Evolutionary conservation across 2,329 filamentous ascomycete genomes (phyloP).

Genomic region (Ophiostoma sp.): DNA sequence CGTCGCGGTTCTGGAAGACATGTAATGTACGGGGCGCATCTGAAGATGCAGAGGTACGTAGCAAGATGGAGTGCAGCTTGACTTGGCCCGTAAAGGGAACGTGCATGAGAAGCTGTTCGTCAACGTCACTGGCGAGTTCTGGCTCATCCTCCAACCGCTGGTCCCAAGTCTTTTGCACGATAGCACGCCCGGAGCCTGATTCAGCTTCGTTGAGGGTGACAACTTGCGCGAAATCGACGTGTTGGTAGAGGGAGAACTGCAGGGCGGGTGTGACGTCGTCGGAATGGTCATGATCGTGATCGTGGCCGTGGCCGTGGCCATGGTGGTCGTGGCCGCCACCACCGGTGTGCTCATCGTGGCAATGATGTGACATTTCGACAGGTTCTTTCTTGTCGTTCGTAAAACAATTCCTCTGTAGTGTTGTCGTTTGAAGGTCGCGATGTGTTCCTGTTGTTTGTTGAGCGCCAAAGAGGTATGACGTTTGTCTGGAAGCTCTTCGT

Average conservation of each 20-base stretch:
- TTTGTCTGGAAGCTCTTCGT: not conserved
- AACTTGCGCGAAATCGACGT: slow-evolving; percentile 86
- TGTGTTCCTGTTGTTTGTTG: not conserved
- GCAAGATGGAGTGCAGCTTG: slow-evolving; percentile 83
- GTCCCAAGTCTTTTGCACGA: slow-evolving; percentile 89
- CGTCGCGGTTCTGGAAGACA: slow-evolving; percentile 81
- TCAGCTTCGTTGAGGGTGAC: slow-evolving; percentile 79
- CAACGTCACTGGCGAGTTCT: slow-evolving; percentile 80
- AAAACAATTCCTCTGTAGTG: not conserved
- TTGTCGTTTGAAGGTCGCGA: not conserved
- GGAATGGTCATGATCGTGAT: slow-evolving; percentile 75
- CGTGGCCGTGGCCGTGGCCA: slow-evolving; percentile 49
- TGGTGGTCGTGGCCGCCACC: slow-evolving; percentile 25
- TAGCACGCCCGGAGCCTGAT: slow-evolving; percentile 66
- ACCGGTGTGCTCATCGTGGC: slow-evolving; percentile 39
- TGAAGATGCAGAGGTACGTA: slow-evolving; percentile 72
- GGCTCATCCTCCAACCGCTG: slow-evolving; percentile 71
- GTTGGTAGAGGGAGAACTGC: slow-evolving; percentile 85
- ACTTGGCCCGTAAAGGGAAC: slow-evolving; percentile 95
- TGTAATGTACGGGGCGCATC: slow-evolving; percentile 80
- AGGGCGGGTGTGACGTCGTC: slow-evolving; percentile 91
- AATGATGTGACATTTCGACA: slow-evolving; percentile 32
- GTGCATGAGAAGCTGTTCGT: slow-evolving; percentile 91
- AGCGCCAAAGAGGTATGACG: slow-evolving; percentile 9
- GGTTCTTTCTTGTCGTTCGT: not conserved